These are phyloP conservation scores for Bacidia rubella DNA, from an alignment of 495 filamentous ascomycete genomes.

Conservation along the genomic window DNA sequence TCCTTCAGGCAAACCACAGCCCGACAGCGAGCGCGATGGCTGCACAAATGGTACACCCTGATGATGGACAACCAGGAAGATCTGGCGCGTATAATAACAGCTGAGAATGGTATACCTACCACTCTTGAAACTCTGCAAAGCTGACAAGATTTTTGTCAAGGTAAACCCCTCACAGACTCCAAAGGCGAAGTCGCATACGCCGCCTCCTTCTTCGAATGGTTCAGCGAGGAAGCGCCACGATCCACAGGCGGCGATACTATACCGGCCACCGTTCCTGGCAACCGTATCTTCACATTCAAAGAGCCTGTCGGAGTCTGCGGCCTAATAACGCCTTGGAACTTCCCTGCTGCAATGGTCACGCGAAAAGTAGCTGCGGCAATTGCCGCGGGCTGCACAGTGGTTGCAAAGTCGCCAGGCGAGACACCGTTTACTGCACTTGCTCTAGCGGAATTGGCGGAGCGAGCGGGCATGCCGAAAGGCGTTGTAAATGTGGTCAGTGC, in stretches of 20 bases:
- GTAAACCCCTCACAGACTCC: conserved; percentile 55
- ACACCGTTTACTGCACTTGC: conserved; percentile 78
- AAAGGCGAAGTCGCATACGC: conserved; percentile 61
- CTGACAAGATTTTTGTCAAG: neutral
- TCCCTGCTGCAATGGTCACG: conserved; percentile 86
- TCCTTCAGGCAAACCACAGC: conserved; percentile 61
- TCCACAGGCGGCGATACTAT: conserved; percentile 58
- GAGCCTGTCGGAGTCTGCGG: conserved; percentile 90
- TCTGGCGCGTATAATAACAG: conserved; percentile 77
- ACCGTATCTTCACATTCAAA: conserved; percentile 65
- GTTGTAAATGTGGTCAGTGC: conserved; percentile 75
- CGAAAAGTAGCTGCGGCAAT: conserved; percentile 77
- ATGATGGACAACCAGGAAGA: conserved; percentile 82
- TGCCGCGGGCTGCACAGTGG: conserved; percentile 72
- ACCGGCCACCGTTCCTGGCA: conserved; percentile 49
- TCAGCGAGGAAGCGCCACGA: conserved; percentile 60
- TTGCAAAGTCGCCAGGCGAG: conserved; percentile 73
- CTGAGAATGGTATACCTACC: conserved; percentile 45
- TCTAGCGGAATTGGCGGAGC: conserved; percentile 64
- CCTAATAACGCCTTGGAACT: conserved; percentile 95
- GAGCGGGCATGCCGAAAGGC: conserved; percentile 74
- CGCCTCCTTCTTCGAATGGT: conserved; percentile 67
- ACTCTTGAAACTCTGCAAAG: neutral
- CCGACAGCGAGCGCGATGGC: conserved; percentile 67
- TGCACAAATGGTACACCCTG: conserved; percentile 82